Conservation (phyloP, 495 filamentous ascomycete species). For the Xylaria grammica region DNA sequence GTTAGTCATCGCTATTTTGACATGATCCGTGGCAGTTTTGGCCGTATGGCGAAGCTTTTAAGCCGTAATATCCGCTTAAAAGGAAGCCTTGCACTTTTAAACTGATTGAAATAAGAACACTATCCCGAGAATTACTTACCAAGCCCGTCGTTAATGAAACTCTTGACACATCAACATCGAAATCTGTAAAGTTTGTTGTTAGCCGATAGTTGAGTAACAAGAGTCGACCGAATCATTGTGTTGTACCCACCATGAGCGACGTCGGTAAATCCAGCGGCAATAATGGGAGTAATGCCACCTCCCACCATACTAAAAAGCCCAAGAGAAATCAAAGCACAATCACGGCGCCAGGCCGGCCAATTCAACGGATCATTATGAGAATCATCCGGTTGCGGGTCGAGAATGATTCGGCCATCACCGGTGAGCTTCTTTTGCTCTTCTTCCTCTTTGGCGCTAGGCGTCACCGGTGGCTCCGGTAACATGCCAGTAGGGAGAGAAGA, state of each 20-base stretch:
- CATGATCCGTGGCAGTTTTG: too few relatives aligned
- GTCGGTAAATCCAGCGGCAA: constrained; percentile 88
- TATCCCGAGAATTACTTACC: not conserved
- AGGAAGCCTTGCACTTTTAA: not conserved
- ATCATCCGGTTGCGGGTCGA: constrained; percentile 92
- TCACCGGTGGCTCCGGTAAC: constrained; percentile 37
- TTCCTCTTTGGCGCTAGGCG: constrained; percentile 29
- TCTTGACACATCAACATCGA: constrained; percentile 69
- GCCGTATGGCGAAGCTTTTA: not conserved
- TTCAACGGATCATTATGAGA: constrained; percentile 91
- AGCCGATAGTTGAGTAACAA: not conserved
- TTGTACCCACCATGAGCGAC: constrained; percentile 59
- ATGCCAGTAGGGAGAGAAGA: constrained; percentile 74
- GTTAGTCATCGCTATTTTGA: not conserved
- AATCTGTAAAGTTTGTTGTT: constrained; percentile 44
- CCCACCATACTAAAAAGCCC: constrained; percentile 89
- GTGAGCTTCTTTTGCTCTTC: constrained; percentile 73
- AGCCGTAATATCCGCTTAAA: too few relatives aligned
- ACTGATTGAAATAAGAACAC: not conserved
- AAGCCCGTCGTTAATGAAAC: constrained; percentile 92
- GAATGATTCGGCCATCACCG: constrained; percentile 79
- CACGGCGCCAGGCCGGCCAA: constrained; percentile 84
- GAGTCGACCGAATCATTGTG: not conserved
- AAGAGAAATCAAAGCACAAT: constrained; percentile 79
- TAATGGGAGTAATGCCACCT: constrained; percentile 88